Base-by-base conservation (phyloP, 768 basidiomycete species). In the Gymnopilus junonius region DNA sequence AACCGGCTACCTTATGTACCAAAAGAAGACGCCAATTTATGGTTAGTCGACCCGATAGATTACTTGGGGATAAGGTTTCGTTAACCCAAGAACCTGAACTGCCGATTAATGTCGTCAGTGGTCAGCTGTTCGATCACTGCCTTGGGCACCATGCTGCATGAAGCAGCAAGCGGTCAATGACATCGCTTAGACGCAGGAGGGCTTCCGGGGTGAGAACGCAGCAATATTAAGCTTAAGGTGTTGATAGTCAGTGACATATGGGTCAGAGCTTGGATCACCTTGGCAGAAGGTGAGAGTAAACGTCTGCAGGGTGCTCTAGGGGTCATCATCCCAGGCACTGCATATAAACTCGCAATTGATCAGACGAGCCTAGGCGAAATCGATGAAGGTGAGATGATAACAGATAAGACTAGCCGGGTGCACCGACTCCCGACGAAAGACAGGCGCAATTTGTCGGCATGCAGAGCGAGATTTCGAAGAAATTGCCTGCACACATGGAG, bases 1-100 rank as follows among this genome's bases (percentile, higher is more conserved):
- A 4, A 51, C 48, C 27, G 48, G 27, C 14, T 7, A 6, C 48
- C 29, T n/a, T n/a, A 51, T 51, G 48, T 10, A 51, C 48, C 31
- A 29, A 20, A 51, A 51, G 1, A n/a, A 17, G 31, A 29, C 31
- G 48, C 3, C 3, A 27, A 7, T 25, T 37, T 7, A 40, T 23
- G 8, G 27, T 25, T 55, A 55, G 54, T 37, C 54, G 54, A 39
- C 12, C 23, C 39, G 35, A 39, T 23, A 23, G 54, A 39, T 55
- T 23, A 40, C n/a, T 55, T 55, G 54, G 54, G 54, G 54, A 55
- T 55, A 55, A 55, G 54, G 37, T 55, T 55, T 55, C 54, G 21
- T 55, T 40, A 25, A 55, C 54, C 23, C 35, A 37, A 55, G 35
- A 55, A 55, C 54, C 21, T 37, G 37, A 17, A 40, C 17, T 35